Percentiles rank a stretch among this genome's conserved stretches.
Evolutionary conservation across 2,329 filamentous ascomycete species (phyloP).

Genomic region (Colletotrichum graminicola): DNA sequence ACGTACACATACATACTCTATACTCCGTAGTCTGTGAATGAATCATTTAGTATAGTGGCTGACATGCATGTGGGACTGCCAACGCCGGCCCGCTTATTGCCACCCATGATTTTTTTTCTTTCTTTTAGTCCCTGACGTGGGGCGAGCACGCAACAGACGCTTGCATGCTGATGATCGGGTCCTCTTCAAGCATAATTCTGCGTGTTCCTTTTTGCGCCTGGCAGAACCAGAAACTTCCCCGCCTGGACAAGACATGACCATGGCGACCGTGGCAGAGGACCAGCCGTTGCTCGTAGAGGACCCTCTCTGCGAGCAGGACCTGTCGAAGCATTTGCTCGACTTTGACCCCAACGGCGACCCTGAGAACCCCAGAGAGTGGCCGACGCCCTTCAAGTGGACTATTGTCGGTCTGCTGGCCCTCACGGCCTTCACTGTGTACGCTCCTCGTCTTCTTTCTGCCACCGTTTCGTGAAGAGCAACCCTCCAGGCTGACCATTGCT

Average conservation of each 20-base stretch:
- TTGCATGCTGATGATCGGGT: neutral
- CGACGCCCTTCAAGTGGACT: slow-evolving; percentile 63
- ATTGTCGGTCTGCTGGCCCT: slow-evolving; percentile 65
- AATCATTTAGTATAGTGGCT: neutral
- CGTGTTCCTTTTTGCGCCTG: neutral
- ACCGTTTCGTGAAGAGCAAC: neutral
- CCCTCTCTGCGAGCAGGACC: slow-evolving; percentile 33
- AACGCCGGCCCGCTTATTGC: slow-evolving; percentile 23
- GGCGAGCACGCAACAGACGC: slow-evolving; percentile 34
- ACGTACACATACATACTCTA: neutral
- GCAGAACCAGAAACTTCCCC: neutral
- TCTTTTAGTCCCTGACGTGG: slow-evolving; percentile 9
- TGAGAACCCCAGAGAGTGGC: slow-evolving; percentile 66
- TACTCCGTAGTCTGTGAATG: too few relatives aligned
- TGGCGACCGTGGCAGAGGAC: slow-evolving; percentile 22
- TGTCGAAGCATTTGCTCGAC: slow-evolving; percentile 38
- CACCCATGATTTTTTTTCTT: slow-evolving; percentile 12
- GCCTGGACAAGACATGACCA: neutral
- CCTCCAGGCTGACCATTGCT: neutral
- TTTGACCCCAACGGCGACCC: slow-evolving; percentile 43
- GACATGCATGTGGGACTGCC: slow-evolving; percentile 15
- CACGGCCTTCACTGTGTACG: slow-evolving; percentile 69
- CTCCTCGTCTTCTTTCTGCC: neutral
- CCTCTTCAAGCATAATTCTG: neutral
- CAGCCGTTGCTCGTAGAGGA: slow-evolving; percentile 36